Conservation (phyloP, 1,139 yeast species). For the Suhomyces panamericanus region DNA sequence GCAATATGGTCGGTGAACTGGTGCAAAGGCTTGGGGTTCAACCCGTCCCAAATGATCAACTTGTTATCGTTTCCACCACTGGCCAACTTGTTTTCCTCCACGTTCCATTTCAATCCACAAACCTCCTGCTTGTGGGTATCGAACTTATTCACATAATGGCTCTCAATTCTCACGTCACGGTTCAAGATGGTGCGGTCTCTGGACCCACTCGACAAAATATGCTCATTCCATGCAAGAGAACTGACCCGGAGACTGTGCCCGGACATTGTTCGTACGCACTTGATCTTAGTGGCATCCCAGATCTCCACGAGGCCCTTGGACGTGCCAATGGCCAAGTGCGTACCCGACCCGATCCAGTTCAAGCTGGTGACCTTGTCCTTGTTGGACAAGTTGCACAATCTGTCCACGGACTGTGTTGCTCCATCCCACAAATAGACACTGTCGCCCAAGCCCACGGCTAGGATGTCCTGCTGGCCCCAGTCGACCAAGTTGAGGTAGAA, state of each 20-base stretch:
- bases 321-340: slow-evolving; percentile 93
- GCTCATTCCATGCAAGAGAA: slow-evolving; percentile 93
- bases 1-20: slow-evolving; percentile 84
- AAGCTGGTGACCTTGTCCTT: slow-evolving; percentile 76
- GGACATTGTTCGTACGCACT: slow-evolving; percentile 85
- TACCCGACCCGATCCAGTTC: slow-evolving; percentile 93
- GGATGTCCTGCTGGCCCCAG: slow-evolving; percentile 89
- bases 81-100: slow-evolving; percentile 82
- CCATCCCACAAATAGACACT: slow-evolving; percentile 93
- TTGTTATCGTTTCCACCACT: slow-evolving; percentile 94
- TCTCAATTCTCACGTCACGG: slow-evolving; percentile 87
- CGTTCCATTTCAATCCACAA: slow-evolving; percentile 94
- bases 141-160: slow-evolving; percentile 72
- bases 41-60: slow-evolving; percentile 84
- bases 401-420: slow-evolving; percentile 75
- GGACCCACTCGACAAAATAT: slow-evolving; percentile 82
- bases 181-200: slow-evolving; percentile 83
- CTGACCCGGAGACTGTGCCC: slow-evolving; percentile 88
- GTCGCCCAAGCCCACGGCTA: slow-evolving; percentile 89
- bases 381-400: slow-evolving; percentile 68
- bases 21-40: slow-evolving; percentile 66
- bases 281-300: slow-evolving; percentile 89
- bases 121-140: slow-evolving; percentile 89
- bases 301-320: slow-evolving; percentile 84
- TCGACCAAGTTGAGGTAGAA: slow-evolving; percentile 89